Base-by-base conservation (phyloP, 768 basidiomycete species). In the Mycena indigotica region DNA sequence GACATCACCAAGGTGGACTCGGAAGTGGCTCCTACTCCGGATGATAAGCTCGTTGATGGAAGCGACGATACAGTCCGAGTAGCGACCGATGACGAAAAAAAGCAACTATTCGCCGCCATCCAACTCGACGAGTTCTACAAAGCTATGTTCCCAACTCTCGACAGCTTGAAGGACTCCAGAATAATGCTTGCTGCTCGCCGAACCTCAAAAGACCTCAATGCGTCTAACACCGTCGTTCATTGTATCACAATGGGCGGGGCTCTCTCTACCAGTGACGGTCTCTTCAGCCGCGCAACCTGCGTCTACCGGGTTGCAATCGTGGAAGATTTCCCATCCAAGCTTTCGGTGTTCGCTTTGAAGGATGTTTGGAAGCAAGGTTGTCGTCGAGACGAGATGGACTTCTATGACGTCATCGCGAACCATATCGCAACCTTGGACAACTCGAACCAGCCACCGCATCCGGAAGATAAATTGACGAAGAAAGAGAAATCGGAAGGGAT, bases 231-330 rank as follows among this genome's bases (percentile, higher is more conserved):
- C 17, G 10, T 51, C 39, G 28, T 54, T 23, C 39, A 41, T n/a
- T 56, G 55, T 29, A 35, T 56, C 30, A 50, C 46, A 19, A n/a
- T 56, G 12, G 55, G 55, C 40, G 12, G 15, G 8, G n/a, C 32
- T n/a, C 49, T 56, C 5, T 50, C 48, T 16, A 12, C 12, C 15
- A 12, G 48, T 13, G 55, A 56, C 32, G 48, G 55, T 24, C 46
- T 56, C 17, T 50, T 56, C 55, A 16, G 55, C 24, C 55, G 55
- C 41, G 55, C 55, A 23, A 56, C 55, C 32, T 49, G 55, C 15
- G 55, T 56, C 6, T 29, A 50, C 21, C 55, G 55, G n/a, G 55
- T 56, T 19, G 30, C 30, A 13, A 25, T 56, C 46, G 15, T 12
- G 46, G 46, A 48, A 13, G 46, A 48, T n/a, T 26, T 48, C 6